Conservation (phyloP, 306 rosid genomes). For the Gillenia trifoliata region DNA sequence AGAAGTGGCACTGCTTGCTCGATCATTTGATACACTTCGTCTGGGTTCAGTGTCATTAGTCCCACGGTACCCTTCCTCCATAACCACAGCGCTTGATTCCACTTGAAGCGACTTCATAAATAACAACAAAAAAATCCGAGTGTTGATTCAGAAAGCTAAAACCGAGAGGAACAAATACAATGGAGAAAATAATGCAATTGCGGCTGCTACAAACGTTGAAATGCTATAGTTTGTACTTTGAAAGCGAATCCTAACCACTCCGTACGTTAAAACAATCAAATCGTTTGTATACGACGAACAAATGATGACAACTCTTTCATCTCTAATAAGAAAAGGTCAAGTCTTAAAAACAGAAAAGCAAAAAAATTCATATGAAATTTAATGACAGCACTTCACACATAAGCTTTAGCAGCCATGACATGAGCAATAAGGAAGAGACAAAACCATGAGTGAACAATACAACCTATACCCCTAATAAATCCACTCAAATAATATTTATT, state of each 20-base stretch:
- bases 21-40: conserved; percentile 23
- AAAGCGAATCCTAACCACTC: neutral
- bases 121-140: neutral
- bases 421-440: neutral
- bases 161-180: neutral
- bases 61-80: conserved; percentile 20
- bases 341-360: neutral
- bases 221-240: neutral
- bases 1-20: conserved; percentile 35
- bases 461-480: neutral
- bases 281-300: neutral
- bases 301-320: neutral
- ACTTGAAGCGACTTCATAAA: conserved; percentile 20
- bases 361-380: neutral
- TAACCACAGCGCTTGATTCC: conserved; percentile 14
- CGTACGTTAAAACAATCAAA: neutral
- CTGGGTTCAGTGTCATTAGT: conserved; percentile 11
- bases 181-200: neutral
- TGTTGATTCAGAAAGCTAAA: neutral
- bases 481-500: neutral
- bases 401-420: neutral
- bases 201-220: conserved; percentile 1
- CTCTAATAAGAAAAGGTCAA: neutral
- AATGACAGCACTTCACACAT: neutral
- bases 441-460: neutral